Evolutionary conservation across 176 grass and related monocot species (phyloP).

Genomic region (Ampelocalamus luodianensis): DNA sequence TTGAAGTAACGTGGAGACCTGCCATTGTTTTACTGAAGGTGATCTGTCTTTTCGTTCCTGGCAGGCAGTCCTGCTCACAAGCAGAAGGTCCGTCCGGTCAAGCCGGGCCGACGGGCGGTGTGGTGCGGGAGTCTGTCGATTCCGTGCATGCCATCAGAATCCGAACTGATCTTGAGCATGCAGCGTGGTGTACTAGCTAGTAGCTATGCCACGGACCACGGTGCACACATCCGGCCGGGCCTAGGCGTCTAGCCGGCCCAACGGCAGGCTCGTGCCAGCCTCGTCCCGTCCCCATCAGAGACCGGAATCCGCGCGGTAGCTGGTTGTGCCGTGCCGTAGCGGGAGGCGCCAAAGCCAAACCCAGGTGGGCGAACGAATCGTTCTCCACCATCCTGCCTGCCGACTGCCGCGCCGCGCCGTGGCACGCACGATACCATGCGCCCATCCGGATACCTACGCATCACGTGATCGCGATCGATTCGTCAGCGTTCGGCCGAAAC

Average conservation of each 20-base stretch:
- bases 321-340: neutral
- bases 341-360: slow-evolving; percentile 16
- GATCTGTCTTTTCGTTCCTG: slow-evolving; percentile 8
- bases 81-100: neutral
- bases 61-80: neutral
- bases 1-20: neutral
- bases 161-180: neutral
- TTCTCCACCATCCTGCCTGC: neutral
- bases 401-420: neutral
- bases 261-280: neutral
- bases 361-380: neutral
- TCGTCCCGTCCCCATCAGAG: slow-evolving; percentile 14
- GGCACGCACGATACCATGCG: neutral
- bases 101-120: neutral
- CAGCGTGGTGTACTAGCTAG: neutral
- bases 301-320: neutral
- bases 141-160: neutral
- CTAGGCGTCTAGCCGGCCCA: neutral
- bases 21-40: neutral
- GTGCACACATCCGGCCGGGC: neutral
- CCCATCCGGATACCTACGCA: no score
- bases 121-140: neutral
- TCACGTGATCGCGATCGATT: neutral
- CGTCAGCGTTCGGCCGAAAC: neutral
- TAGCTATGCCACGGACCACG: neutral